Base-by-base conservation (phyloP, 176 grass and related monocot species). In the Hordeum marinum region DNA sequence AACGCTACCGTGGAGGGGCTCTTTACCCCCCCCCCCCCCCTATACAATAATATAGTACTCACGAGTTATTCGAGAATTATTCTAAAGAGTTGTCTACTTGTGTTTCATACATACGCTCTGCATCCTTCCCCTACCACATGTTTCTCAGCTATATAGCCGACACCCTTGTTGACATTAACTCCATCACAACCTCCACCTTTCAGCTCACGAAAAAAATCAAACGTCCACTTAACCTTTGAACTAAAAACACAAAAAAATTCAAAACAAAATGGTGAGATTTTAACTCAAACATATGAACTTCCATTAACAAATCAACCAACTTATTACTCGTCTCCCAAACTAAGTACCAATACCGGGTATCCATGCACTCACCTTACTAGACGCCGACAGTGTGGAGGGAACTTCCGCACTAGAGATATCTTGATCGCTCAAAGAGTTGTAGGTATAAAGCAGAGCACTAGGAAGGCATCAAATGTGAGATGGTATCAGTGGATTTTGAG, bases 371-470 rank as follows among this genome's bases (percentile, higher is more conserved):
- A 77, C 79, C 63, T 68, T 81, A 42, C 48, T 67, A 4, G 12
- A 34, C 23, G 31, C n/a, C 0, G 2, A 3, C 0, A 4, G 2
- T 6, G 11, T 24, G 1, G 18, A 0, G 7, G 1, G 27, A 36
- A 18, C 42, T 14, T 17, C 8, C 63, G 35, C 20, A 23, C 3
- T 52, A 54, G 43, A 23, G 43, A 14, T 80, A 50, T 13, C 1
- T 52, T 80, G 2, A 4, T 11, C 79, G 9, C 11, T 1, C 7
- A 9, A 15, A 50, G 3, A 9, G 24, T 31, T 17, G 25, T 27
- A 1, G 14, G 43, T 18, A 26, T 50, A 27, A 29, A 42, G 24
- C 7, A 74, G 48, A 31, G 42, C 42, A 74, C 71, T 25, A 68
- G 8, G 12, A n/a, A 76, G 11, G 27, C 52, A 21, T 21, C 18